Evolutionary conservation across 2,329 filamentous ascomycete genomes (phyloP).

Genomic region (Aspergillus fijiensis): DNA sequence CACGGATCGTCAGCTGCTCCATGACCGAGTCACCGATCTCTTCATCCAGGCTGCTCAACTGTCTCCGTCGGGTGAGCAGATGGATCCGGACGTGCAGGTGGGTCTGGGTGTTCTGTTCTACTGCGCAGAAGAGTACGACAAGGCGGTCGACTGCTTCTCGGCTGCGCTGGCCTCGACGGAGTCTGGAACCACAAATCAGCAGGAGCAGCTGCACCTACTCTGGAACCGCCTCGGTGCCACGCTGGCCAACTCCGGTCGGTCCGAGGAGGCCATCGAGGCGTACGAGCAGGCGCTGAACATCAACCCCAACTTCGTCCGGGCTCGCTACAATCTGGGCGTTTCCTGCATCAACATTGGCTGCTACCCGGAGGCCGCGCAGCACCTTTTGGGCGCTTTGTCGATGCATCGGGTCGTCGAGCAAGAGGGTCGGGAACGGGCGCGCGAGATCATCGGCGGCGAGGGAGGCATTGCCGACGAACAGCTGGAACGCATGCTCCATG

Average conservation of each 20-base stretch:
- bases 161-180: slow-evolving; percentile 85
- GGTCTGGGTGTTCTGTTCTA: slow-evolving; percentile 97
- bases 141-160: slow-evolving; percentile 97
- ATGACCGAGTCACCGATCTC: slow-evolving; percentile 83
- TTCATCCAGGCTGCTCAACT: slow-evolving; percentile 93
- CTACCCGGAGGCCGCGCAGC: slow-evolving; percentile 86
- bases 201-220: slow-evolving; percentile 83
- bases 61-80: slow-evolving; percentile 86
- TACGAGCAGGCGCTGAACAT: slow-evolving; percentile 90
- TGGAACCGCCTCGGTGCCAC: slow-evolving; percentile 98
- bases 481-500: slow-evolving; percentile 78
- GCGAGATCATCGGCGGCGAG: slow-evolving; percentile 69
- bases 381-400: slow-evolving; percentile 83
- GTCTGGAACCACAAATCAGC: slow-evolving; percentile 77
- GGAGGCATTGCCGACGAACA: slow-evolving; percentile 63
- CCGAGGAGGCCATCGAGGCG: slow-evolving; percentile 93
- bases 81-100: slow-evolving; percentile 98
- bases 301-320: slow-evolving; percentile 93
- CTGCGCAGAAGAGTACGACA: slow-evolving; percentile 95
- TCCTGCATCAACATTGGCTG: slow-evolving; percentile 97
- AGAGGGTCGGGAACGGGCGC: slow-evolving; percentile 77
- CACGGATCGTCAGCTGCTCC: slow-evolving; percentile 84
- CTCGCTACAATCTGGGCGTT: slow-evolving; percentile 93
- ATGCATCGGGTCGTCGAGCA: slow-evolving; percentile 95
- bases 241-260: slow-evolving; percentile 88